Evolutionary conservation across 2,329 filamentous ascomycete genomes (phyloP), one percentile per base, ranked within the genome.

Genomic region (Paracorniculantispora psalliotae): DNA sequence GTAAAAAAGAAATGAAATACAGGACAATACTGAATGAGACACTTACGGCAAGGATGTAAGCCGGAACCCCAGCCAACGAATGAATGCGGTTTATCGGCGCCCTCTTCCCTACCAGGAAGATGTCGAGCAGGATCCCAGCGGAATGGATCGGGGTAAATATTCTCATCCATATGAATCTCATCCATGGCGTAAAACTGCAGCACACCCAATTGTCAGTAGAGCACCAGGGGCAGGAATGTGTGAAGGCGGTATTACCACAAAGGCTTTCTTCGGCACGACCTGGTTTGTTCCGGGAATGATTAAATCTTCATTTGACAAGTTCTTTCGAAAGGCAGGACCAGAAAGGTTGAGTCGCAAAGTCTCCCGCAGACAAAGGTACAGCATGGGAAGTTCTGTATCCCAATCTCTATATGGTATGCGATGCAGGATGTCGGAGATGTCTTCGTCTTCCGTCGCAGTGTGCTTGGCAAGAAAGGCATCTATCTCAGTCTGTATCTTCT

Each of bases 301-400:
- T 5, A 85, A 68, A 39, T 77, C 72, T 23, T 68, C 70, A 17
- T 74, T 75, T 35, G 73, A 76, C 9, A 72, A 69, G 64, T 85
- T 86, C 66, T 77, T 78, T 7, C 83, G 74, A 65, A 85, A 80
- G 0, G 74, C 72, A 1, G 75, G 72, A 6, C 82, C 82, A 0
- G 74, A 67, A 8, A 77, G 63, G 33, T 77, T 76, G 25, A 85
- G 63, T 2, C 82, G 77, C 60, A 86, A 82, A 15, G 74, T 75
- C 61, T 86, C 83, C 43, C 76, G 74, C 39, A 85, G 70, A 48
- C 77, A 80, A 26, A 81, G 59, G 59, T 83, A 78, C 33, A 84
- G 70, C 6, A 75, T 60, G 0, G 81, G 80, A 60, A 86, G 84
- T 19, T 81, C 78, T 13, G 67, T 54, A 65, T 85, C 82, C 82